Base-by-base conservation (phyloP, 768 basidiomycete species). In the Termitomyces sp. region DNA sequence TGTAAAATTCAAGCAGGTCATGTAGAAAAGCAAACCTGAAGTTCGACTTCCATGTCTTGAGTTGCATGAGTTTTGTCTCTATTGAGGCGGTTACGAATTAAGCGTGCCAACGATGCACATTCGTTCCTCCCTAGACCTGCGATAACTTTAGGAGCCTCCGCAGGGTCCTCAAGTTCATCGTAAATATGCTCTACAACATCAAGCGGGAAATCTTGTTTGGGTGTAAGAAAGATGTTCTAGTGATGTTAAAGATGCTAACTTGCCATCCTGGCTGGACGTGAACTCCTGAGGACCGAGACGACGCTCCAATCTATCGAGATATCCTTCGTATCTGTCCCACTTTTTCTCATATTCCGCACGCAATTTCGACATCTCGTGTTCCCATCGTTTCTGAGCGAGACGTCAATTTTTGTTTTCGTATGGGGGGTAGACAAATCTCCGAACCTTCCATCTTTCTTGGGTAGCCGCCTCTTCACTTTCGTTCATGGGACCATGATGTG, bases 371-470 rank as follows among this genome's bases (percentile, higher is more conserved):
- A 78, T 81, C 65, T 85, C 87, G 12, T 69, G 68, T 54, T 86
- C 81, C 54, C 86, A 81, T 44, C 75, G 80, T 64, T 71, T 76
- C 90, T 92, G 22, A 36, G 18, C 20, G n/a, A 37, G 9, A 44
- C 18, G 7, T n/a, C 22, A 31, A 54, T 18, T n/a, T n/a, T n/a
- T n/a, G 29, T 31, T 5, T 6, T 1, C 29, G 13, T 24, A 51
- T 5, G 28, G 9, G 5, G 24, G 44, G 42, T 18, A 12, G 26
- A 16, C 18, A 24, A n/a, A 24, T 22, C n/a, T 33, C 36, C 72
- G 29, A 58, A 92, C 93, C 76, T 81, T 79, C 94, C 94, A 97
- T 51, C 75, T 66, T 31, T 86, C 84, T 22, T 82, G 77, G 13
- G 77, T 71, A 31, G 68, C 71, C 22, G 68, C 71, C 69, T 97